phyloP scores from a whole-genome alignment of 2,329 filamentous ascomycete species.

The Sarocladiaceae sp. region DNA sequence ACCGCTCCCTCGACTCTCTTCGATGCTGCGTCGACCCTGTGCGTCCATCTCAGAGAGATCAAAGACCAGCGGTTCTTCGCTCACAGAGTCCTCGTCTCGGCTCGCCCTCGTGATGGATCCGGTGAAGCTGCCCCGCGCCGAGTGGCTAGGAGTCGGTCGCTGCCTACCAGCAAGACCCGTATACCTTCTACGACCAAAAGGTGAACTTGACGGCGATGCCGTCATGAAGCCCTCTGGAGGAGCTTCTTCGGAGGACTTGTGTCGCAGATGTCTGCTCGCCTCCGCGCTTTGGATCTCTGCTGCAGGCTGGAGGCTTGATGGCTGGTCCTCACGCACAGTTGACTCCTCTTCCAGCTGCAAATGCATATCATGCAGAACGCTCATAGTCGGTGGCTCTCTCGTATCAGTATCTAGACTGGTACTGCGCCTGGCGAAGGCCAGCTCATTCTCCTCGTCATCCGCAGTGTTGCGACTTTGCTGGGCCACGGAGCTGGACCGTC shows the following conservation, averaged over 20 bases:
- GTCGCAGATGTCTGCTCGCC: slow-evolving; percentile 24
- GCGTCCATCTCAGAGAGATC: slow-evolving; percentile 68
- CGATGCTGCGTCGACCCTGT: slow-evolving; percentile 53
- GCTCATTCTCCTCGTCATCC: slow-evolving; percentile 58
- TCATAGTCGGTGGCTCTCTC: slow-evolving; percentile 60
- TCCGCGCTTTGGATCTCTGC: slow-evolving; percentile 36
- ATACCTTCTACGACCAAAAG: slow-evolving; percentile 43
- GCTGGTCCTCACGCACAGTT: slow-evolving; percentile 10
- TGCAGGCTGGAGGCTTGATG: slow-evolving; percentile 33
- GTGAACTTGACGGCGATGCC: slow-evolving; percentile 35
- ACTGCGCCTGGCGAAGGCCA: slow-evolving; percentile 60
- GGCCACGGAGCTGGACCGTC: slow-evolving; percentile 66
- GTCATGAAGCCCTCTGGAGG: slow-evolving; percentile 41
- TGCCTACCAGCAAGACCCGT: slow-evolving; percentile 33
- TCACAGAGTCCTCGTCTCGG: slow-evolving; percentile 45
- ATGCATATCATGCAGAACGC: slow-evolving; percentile 51
- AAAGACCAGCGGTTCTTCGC: slow-evolving; percentile 69
- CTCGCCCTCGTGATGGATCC: slow-evolving; percentile 33
- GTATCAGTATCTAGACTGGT: slow-evolving; percentile 65
- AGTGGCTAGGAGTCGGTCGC: slow-evolving; percentile 39
- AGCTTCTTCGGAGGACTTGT: slow-evolving; percentile 39
- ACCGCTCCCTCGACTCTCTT: slow-evolving; percentile 42
- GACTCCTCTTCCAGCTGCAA: slow-evolving; percentile 29
- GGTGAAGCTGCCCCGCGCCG: slow-evolving; percentile 41
- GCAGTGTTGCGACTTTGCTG: slow-evolving; percentile 53